Evolutionary conservation across 805 yeast species (phyloP), one percentile per base, ranked within the genome.

Genomic region (Ogataea zsoltii): DNA sequence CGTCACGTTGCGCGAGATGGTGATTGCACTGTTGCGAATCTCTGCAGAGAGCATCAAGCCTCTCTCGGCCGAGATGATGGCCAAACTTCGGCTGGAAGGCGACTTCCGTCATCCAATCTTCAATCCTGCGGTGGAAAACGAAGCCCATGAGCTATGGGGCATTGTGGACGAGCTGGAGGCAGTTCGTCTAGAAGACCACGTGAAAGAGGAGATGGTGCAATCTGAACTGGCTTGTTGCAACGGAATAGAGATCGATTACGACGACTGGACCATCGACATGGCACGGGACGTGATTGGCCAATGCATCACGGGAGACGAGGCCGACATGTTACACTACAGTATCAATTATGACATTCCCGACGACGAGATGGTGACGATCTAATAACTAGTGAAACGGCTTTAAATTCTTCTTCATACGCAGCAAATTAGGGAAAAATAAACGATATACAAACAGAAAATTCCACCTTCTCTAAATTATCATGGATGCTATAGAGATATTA

Each of bases 221-320:
- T 44, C 58, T 17, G 65, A 62, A 36, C 38, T 48, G 28, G 55
- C 53, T 12, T 65, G 67, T 38, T 70, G 81, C 40, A 81, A 82
- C 56, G 88, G 88, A 1, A 58, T 81, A 12, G 88, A 82, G 56
- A 74, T 80, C 48, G 76, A 80, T 5, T 83, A 82, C 56, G 82
- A 79, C 45, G 77, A 72, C 45, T 82, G 78, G 46, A 79, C 81
- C 2, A 79, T 85, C 31, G 88, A 83, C 50, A 67, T 83, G 57
- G 83, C 95, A 0, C 71, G 88, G 50, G 87, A 83, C 50, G 75
- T 88, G 15, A 67, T 89, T 43, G 88, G 83, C 47, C 72, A 75
- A 21, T 80, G 82, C 48, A 76, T 82, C 10, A 84, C 88, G 3
- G 82, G 83, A 56, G 90, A 85, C 51, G 95, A 87, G 54, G 88